Base-by-base conservation (phyloP, 192 early-diverging fungal genomes). In the Rhizoclosmatium globosum region DNA sequence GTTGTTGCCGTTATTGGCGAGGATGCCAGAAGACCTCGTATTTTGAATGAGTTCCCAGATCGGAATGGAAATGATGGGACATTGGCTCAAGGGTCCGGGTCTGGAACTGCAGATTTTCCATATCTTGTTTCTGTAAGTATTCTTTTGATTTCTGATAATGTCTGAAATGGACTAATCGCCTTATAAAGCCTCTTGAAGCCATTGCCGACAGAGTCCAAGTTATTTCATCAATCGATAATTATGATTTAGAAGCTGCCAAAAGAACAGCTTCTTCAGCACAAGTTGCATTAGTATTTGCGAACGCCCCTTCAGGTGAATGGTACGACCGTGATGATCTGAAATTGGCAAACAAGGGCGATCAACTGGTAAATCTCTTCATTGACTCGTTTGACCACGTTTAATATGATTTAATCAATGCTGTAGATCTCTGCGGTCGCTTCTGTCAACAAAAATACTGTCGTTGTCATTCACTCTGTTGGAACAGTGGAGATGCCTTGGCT, bases 391-490 rank as follows among this genome's bases (percentile, higher is more conserved):
- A 57, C 21, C 21, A 15, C 15, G 15, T 57, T 17, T 21, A 17
- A 57, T 31, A 31, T 31, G 31, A 31, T 31, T 31, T 31, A 31
- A 31, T 31, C 31, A 31, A 31, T 31, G 19, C 53, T 56, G 13
- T 1, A 71, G 69, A 78, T 84, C 39, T 23, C 86, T 60, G 77
- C 87, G 9, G 91, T 87, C 42, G 91, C 91, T 3, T 71, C 77
- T 19, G 71, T 45, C 56, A 90, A 91, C 76, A 64, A 85, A 21
- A 89, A 87, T 42, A 89, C 87, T 0, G 59, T 92, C 48, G 91
- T 92, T n/a, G 88, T 92, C 19, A 77, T 87, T 65, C 87, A 88
- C 68, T 75, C 84, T 42, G 86, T 89, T 47, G 92, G 92, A 56
- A 73, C 89, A 23, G 86, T 93, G 21, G 71, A 82, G 60, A 91